These are phyloP conservation scores for Rosa rugosa DNA, from an alignment of 306 rosid genomes.

Conservation along the genomic window DNA sequence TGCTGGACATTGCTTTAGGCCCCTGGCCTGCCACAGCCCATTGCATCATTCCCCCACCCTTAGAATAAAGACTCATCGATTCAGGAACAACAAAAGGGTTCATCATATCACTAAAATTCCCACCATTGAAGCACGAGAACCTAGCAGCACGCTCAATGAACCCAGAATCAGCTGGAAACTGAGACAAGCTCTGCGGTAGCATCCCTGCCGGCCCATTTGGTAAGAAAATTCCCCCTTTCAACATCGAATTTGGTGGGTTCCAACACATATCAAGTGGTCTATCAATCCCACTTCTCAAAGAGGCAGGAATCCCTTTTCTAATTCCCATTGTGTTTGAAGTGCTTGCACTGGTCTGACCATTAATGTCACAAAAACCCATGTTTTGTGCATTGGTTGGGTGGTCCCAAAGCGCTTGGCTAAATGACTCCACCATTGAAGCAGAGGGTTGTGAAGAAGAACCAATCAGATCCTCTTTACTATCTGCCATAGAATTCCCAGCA, in stretches of 20 bases:
- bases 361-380: constrained; percentile 60
- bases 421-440: constrained; percentile 68
- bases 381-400: constrained; percentile 53
- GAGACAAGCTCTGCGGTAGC: constrained; percentile 66
- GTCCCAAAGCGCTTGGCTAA: constrained; percentile 62
- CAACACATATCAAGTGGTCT: constrained; percentile 64
- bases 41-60: constrained; percentile 39
- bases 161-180: constrained; percentile 83
- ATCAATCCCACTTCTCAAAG: constrained; percentile 52
- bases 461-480: constrained; percentile 54
- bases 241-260: constrained; percentile 50
- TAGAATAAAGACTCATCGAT: constrained; percentile 41
- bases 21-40: constrained; percentile 45
- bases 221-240: constrained; percentile 51
- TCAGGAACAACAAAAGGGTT: constrained; percentile 64
- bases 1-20: constrained; percentile 34
- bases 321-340: constrained; percentile 43
- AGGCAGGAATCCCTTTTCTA: constrained; percentile 49
- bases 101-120: constrained; percentile 53
- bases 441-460: constrained; percentile 68
- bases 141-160: constrained; percentile 91
- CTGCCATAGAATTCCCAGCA: constrained; percentile 41
- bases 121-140: constrained; percentile 75
- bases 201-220: constrained; percentile 52
- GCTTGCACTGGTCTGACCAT: constrained; percentile 44